Conservation (phyloP, 768 basidiomycete species). For the Tulasnella sp. region DNA sequence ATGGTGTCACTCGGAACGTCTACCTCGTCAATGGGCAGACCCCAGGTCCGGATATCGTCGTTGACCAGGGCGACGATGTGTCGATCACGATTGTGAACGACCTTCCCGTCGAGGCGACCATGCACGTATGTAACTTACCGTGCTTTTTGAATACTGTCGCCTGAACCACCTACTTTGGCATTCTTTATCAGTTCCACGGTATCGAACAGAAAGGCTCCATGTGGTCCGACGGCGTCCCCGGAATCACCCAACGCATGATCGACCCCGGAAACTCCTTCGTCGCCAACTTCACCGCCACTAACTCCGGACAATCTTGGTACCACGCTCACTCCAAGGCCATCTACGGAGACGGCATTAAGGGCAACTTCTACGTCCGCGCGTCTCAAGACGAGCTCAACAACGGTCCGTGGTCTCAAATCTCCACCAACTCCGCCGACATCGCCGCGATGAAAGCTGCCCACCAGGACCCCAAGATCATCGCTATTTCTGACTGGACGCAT, state of each 20-base stretch:
- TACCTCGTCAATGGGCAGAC: conserved; percentile 6
- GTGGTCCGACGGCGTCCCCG: conserved; percentile 7
- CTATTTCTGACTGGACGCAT: neutral
- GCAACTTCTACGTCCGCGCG: neutral
- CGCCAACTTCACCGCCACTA: neutral
- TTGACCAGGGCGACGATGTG: neutral
- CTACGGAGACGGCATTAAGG: neutral
- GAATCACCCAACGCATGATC: neutral
- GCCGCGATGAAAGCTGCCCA: neutral
- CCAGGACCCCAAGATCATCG: neutral
- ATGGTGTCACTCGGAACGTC: neutral
- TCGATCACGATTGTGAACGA: neutral
- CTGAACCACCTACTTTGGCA: too few relatives aligned
- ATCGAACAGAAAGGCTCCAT: conserved; percentile 5
- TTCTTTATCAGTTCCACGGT: conserved; percentile 1
- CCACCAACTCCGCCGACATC: neutral
- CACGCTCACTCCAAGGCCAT: conserved; percentile 2
- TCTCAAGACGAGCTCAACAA: neutral
- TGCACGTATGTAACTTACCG: neutral
- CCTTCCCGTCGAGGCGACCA: neutral
- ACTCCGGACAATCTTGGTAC: neutral
- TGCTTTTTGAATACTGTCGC: too few relatives aligned
- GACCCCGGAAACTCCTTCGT: neutral
- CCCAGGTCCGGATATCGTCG: neutral
- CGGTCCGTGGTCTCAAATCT: neutral